A percentile compares a stretch with the other conserved stretches of the same genome.
These are phyloP conservation scores for Takashimella koratensis DNA, from an alignment of 1,284 basidiomycete genomes.

Conservation along the genomic window DNA sequence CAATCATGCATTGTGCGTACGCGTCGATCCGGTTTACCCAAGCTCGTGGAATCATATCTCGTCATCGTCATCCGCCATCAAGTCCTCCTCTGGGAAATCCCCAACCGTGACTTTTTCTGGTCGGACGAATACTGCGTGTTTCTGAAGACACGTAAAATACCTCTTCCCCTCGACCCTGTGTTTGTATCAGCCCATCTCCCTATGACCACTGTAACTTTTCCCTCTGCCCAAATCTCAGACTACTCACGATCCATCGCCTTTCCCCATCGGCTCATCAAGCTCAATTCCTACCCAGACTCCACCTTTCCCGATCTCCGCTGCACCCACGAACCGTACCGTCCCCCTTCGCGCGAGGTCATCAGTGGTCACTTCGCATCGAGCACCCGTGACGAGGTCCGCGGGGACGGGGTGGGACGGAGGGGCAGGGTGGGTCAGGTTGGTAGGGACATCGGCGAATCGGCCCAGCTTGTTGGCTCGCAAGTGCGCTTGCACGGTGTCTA, in stretches of 20 bases:
- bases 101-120: conserved; percentile 79
- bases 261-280: conserved; percentile 94
- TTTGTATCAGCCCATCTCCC: conserved; percentile 1
- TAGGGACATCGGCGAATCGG: conserved; percentile 63
- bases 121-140: conserved; percentile 82
- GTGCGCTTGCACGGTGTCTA: conserved; percentile 86
- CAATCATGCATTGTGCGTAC: too few species aligned
- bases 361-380: conserved; percentile 74
- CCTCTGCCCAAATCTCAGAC: background rate
- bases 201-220: background rate
- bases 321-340: conserved; percentile 77
- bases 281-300: conserved; percentile 84
- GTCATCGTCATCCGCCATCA: conserved; percentile 62
- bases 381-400: conserved; percentile 53
- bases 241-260: conserved; percentile 89
- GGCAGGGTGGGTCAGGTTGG: conserved; percentile 21
- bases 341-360: conserved; percentile 70
- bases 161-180: conserved; percentile 75
- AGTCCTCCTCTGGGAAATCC: conserved; percentile 78
- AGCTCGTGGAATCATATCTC: too few species aligned
- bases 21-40: too few species aligned
- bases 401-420: conserved; percentile 25
- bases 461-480: conserved; percentile 87
- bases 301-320: conserved; percentile 66
- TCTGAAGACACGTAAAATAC: conserved; percentile 76